A percentile compares a stretch with the other conserved stretches of the same genome.
These are phyloP conservation scores for Aspergillus coremiiformis DNA, from an alignment of 495 filamentous ascomycete species.

Conservation along the genomic window DNA sequence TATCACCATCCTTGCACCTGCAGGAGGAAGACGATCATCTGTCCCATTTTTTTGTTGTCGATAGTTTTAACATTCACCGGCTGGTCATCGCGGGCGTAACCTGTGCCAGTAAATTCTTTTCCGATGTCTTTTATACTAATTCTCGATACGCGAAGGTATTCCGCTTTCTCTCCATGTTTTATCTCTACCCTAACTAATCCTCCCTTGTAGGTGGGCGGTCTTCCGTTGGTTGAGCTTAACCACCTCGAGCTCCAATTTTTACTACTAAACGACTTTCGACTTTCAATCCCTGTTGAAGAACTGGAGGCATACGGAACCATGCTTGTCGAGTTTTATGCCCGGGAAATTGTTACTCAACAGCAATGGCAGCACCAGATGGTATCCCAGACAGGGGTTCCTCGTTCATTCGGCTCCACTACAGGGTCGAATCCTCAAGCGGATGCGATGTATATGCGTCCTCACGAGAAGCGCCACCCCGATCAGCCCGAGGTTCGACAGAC, in stretches of 20 bases:
- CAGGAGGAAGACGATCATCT: constrained; percentile 51
- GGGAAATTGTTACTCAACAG: constrained; percentile 75
- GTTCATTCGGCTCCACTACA: constrained; percentile 14
- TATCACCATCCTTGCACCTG: constrained; percentile 29
- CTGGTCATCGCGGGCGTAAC: constrained; percentile 96
- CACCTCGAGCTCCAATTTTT: constrained; percentile 97
- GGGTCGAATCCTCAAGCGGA: constrained; percentile 22
- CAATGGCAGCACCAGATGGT: constrained; percentile 22
- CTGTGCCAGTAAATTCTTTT: constrained; percentile 99
- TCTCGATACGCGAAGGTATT: constrained; percentile 96
- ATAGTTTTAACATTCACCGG: constrained; percentile 98
- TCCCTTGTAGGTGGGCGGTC: constrained; percentile 70
- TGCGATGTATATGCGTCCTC: constrained; percentile 36
- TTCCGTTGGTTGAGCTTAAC: constrained; percentile 94
- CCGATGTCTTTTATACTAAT: constrained; percentile 98
- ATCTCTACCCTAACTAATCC: constrained; percentile 1
- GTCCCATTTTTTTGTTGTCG: constrained; percentile 88
- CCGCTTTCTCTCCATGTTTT: not conserved
- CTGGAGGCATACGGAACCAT: constrained; percentile 97
- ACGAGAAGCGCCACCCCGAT: constrained; percentile 24
- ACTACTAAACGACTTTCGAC: constrained; percentile 91
- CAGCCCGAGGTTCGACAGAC: constrained; percentile 30
- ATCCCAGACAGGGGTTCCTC: constrained; percentile 18
- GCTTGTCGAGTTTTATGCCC: constrained; percentile 96
- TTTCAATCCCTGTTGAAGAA: constrained; percentile 90